Evolutionary conservation across 371 early-diverging fungal species (phyloP).

Genomic region (Circinella minor): DNA sequence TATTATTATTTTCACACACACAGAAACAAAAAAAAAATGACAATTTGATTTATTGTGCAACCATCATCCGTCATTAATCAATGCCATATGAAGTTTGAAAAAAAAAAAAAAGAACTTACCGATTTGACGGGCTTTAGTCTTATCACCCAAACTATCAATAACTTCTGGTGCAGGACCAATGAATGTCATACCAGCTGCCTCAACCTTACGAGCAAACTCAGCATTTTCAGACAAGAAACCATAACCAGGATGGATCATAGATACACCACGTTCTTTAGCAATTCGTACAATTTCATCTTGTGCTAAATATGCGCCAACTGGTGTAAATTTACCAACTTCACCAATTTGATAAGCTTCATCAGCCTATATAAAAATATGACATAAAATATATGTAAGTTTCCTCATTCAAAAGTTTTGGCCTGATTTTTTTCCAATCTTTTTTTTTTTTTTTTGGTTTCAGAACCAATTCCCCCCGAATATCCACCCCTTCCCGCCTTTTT

Average conservation of each 20-base stretch:
- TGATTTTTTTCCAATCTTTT: too few species aligned
- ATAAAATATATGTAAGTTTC: too few species aligned
- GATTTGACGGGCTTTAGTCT: constrained; percentile 88
- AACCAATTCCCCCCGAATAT: too few species aligned
- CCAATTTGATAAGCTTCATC: constrained; percentile 95
- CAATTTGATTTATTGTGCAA: too few species aligned
- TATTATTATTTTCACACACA: background rate
- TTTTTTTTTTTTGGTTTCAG: too few species aligned
- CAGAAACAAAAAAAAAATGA: background rate
- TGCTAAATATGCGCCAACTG: constrained; percentile 93
- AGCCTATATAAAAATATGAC: constrained; percentile 52
- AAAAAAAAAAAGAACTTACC: constrained; percentile 43
- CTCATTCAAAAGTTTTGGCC: background rate
- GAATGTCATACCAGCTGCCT: constrained; percentile 90
- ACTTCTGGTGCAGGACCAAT: constrained; percentile 88
- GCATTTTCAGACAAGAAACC: constrained; percentile 94
- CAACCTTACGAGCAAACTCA: constrained; percentile 87
- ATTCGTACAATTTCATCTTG: constrained; percentile 90
- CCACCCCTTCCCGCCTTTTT: too few species aligned
- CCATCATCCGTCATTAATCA: too few species aligned
- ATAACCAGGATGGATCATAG: constrained; percentile 91
- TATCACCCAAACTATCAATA: constrained; percentile 93
- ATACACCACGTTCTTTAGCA: constrained; percentile 80
- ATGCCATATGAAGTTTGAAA: background rate
- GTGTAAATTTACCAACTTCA: constrained; percentile 78